Evolutionary conservation across 495 filamentous ascomycete species (phyloP).

Genomic region (Trypethelium eluteriae): DNA sequence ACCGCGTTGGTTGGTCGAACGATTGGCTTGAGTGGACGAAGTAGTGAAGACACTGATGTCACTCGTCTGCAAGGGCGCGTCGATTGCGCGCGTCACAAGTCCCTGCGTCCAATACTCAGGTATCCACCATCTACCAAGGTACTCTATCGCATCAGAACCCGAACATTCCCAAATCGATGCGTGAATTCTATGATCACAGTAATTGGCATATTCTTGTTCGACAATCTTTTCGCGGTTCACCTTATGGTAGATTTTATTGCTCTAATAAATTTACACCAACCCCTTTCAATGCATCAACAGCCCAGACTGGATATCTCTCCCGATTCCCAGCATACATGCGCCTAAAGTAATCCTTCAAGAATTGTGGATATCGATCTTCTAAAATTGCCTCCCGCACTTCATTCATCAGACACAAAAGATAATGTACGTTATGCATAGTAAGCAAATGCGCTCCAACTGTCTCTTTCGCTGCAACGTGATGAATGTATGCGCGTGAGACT

Average conservation of each 20-base stretch:
- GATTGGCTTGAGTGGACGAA: background rate
- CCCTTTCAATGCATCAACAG: slow-evolving; percentile 65
- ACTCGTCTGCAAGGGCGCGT: background rate
- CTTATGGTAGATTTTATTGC: slow-evolving; percentile 16
- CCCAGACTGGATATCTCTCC: slow-evolving; percentile 70
- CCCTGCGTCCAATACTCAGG: background rate
- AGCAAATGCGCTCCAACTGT: slow-evolving; percentile 91
- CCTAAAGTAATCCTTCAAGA: slow-evolving; percentile 68
- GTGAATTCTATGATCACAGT: no score
- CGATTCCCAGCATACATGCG: slow-evolving; percentile 61
- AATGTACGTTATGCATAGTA: slow-evolving; percentile 91
- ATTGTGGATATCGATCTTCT: slow-evolving; percentile 71
- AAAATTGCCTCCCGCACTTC: slow-evolving; percentile 68
- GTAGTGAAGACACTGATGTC: slow-evolving; percentile 6
- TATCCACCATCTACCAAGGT: background rate
- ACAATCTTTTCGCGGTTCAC: background rate
- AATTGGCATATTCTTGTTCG: background rate
- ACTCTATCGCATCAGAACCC: no score
- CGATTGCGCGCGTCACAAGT: background rate
- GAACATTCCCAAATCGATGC: no score
- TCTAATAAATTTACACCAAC: slow-evolving; percentile 79
- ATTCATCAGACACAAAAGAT: slow-evolving; percentile 75
- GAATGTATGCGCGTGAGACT: slow-evolving; percentile 79
- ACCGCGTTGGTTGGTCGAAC: background rate
- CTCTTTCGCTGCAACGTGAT: slow-evolving; percentile 89